Percentiles rank a stretch among this genome's conserved stretches.
These are phyloP conservation scores for Claviceps sorghi DNA, from an alignment of 2,329 filamentous ascomycete genomes.

Conservation along the genomic window DNA sequence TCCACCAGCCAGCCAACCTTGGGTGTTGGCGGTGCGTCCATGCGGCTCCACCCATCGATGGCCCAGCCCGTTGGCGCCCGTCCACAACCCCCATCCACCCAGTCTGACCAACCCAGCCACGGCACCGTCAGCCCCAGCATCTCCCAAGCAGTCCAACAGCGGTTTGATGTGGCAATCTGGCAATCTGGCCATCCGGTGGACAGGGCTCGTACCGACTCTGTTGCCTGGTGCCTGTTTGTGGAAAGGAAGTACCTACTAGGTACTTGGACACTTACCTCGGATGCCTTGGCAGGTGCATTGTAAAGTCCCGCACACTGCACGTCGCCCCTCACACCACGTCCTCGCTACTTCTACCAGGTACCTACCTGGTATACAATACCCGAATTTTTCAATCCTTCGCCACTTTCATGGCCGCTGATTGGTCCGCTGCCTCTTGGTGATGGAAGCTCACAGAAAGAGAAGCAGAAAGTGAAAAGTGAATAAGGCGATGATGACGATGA, in stretches of 20 bases:
- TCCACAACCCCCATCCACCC: background rate
- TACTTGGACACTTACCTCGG: no score
- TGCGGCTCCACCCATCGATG: slow-evolving; percentile 3
- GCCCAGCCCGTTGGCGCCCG: slow-evolving; percentile 3
- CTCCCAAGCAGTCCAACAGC: no score
- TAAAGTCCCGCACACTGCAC: no score
- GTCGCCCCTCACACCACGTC: no score
- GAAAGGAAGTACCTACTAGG: no score
- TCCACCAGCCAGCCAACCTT: background rate
- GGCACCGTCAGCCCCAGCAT: background rate
- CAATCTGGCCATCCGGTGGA: background rate
- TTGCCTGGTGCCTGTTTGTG: no score
- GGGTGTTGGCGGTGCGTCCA: no score
- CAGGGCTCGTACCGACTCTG: background rate
- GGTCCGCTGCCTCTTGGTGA: background rate
- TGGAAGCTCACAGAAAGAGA: background rate
- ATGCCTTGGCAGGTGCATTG: no score
- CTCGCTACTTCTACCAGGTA: no score
- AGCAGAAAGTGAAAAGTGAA: background rate
- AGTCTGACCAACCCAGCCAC: no score
- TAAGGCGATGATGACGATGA: background rate
- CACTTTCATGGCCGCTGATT: background rate
- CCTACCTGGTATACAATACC: background rate
- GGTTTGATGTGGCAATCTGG: background rate
- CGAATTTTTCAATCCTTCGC: background rate